Percentiles rank a stretch among this genome's conserved stretches.
Evolutionary conservation across 345 rosid species (phyloP).

Genomic region (Hibiscus trionum): DNA sequence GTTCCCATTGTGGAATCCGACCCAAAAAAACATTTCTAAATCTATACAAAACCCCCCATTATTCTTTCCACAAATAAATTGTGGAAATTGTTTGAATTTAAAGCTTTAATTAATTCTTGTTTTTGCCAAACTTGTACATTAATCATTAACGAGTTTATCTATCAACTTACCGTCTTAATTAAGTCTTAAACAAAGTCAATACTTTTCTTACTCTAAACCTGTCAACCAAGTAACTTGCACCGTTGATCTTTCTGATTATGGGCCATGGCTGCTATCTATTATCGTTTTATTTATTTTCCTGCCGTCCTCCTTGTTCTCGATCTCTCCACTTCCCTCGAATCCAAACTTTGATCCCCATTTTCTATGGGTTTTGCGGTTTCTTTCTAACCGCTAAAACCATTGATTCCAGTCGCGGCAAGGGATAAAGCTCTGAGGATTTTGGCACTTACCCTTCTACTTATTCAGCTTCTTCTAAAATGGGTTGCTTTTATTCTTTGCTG

Average conservation of each 20-base stretch:
- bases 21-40: no score
- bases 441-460: constrained; percentile 16
- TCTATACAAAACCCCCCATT: background rate
- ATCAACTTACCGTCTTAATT: background rate
- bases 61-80: background rate
- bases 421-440: constrained; percentile 21
- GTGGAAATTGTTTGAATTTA: background rate
- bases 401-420: background rate
- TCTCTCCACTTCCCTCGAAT: background rate
- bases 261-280: background rate
- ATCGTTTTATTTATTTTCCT: background rate
- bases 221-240: background rate
- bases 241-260: background rate
- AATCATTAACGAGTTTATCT: background rate
- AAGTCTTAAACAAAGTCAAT: background rate
- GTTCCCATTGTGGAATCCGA: no score
- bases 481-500: constrained; percentile 16
- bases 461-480: constrained; percentile 14
- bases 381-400: background rate
- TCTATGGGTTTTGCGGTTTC: background rate
- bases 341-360: background rate
- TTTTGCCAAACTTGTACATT: no score
- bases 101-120: no score
- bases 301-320: background rate
- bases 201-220: background rate